Base-by-base conservation (phyloP, 306 rosid genomes). In the Acacia crassicarpa region DNA sequence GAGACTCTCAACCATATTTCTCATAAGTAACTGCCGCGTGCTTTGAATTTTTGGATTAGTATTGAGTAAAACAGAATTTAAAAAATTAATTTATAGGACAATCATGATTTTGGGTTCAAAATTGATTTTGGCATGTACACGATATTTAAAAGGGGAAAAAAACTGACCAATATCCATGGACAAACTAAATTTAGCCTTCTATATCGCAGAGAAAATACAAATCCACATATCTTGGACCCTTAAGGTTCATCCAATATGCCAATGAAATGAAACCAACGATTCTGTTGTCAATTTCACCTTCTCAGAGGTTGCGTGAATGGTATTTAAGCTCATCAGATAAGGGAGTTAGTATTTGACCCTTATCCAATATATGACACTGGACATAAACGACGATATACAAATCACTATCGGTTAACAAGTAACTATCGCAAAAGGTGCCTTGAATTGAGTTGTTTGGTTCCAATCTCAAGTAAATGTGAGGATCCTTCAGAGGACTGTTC, bases 401-500 rank as follows among this genome's bases (percentile, higher is more conserved):
- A 66, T 56, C 44, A 41, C 76, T 12, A 49, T 76, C 40, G 45
- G 25, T 44, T 53, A 70, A 44, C 15, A 58, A 61, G 48, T 78
- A 46, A 69, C 79, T 84, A 69, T 25, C 35, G 82, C 27, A 83
- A 67, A 6, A 59, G 68, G 35, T 84, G 83, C 72, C 72, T 85
- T n/a, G 80, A 75, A 32, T 76, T 85, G 73, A 71, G 61, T 32
- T 81, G 82, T 45, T 85, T 86, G 40, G 81, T 70, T 20, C 76
- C 78, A 81, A 71, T 81, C 74, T 83, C 88, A 32, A 81, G 90
- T 74, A 72, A 79, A 27, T 84, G 82, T 1, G 76, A 27, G 51
- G 85, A 53, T 79, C 71, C 90, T 66, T 73, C 71, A 32, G 25
- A 56, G 48, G 89, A 74, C 53, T 88, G 90, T 30, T 77, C 88